These are phyloP conservation scores for Teratosphaeriaceae sp. DNA, from an alignment of 2,329 filamentous ascomycete species.

Conservation along the genomic window DNA sequence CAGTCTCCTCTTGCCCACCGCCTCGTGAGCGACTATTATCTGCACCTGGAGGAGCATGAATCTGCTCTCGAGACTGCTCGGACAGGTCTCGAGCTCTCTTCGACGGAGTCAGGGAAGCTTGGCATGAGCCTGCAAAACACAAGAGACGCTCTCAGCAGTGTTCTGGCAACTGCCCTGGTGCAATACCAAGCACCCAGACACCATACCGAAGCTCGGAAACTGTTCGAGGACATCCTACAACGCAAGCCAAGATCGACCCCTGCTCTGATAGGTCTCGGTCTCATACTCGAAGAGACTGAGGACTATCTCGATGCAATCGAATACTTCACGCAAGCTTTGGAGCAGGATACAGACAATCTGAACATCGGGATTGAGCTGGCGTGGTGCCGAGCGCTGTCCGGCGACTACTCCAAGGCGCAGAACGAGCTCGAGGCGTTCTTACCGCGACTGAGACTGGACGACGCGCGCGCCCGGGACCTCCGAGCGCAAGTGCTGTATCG, in stretches of 20 bases:
- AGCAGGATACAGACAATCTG: constrained; percentile 66
- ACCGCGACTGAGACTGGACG: constrained; percentile 55
- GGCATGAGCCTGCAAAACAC: constrained; percentile 64
- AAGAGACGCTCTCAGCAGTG: constrained; percentile 66
- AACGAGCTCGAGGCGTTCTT: constrained; percentile 66
- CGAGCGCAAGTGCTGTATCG: constrained; percentile 81
- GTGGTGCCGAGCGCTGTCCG: constrained; percentile 83
- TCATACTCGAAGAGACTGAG: constrained; percentile 90
- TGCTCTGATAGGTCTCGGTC: constrained; percentile 80
- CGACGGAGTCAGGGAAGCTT: constrained; percentile 56
- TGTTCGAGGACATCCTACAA: constrained; percentile 76
- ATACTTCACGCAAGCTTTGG: constrained; percentile 69
- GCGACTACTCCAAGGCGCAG: constrained; percentile 63
- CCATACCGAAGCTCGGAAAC: constrained; percentile 76
- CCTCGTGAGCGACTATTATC: constrained; percentile 75
- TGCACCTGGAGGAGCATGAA: constrained; percentile 78
- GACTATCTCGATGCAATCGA: constrained; percentile 76
- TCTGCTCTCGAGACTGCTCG: constrained; percentile 72
- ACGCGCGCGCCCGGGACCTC: constrained; percentile 59
- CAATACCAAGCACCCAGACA: constrained; percentile 85
- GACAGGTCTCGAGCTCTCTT: constrained; percentile 59
- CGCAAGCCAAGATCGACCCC: constrained; percentile 69
- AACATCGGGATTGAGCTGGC: constrained; percentile 79
- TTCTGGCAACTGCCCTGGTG: constrained; percentile 80
- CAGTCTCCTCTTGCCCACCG: constrained; percentile 77